These are phyloP conservation scores for Russula sp. DNA, from an alignment of 768 basidiomycete genomes.

Conservation along the genomic window DNA sequence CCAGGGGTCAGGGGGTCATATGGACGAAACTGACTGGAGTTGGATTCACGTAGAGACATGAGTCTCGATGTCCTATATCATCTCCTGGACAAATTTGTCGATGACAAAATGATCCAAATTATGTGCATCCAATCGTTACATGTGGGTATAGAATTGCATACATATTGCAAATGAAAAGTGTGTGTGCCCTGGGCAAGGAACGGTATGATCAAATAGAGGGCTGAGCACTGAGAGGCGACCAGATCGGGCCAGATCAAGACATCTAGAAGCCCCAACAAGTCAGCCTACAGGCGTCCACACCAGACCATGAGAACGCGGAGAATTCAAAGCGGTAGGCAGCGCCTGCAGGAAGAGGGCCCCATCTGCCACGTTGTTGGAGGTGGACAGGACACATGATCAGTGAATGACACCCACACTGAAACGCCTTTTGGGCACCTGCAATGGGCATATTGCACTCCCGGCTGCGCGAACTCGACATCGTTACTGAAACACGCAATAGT, in stretches of 20 bases:
- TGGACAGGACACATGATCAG: conserved; percentile 2
- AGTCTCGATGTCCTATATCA: background rate
- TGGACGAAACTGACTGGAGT: background rate
- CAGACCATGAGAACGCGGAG: background rate
- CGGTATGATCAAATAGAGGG: background rate
- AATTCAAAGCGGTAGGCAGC: background rate
- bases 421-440: background rate
- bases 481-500: background rate
- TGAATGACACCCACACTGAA: conserved; percentile 1
- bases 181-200: background rate
- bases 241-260: conserved; percentile 1
- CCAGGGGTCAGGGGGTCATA: background rate
- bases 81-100: background rate
- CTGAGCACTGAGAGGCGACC: background rate
- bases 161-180: background rate
- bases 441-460: background rate
- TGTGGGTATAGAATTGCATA: background rate
- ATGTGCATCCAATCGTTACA: no score
- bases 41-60: background rate
- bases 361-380: conserved; percentile 1
- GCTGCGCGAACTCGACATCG: background rate
- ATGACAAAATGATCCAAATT: no score
- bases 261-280: conserved; percentile 7
- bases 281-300: background rate
- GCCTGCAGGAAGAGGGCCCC: background rate